Percentiles rank a stretch among this genome's conserved stretches.
phyloP scores from a whole-genome alignment of 2,329 filamentous ascomycete genomes.

The Aspergillus aculeatinus region DNA sequence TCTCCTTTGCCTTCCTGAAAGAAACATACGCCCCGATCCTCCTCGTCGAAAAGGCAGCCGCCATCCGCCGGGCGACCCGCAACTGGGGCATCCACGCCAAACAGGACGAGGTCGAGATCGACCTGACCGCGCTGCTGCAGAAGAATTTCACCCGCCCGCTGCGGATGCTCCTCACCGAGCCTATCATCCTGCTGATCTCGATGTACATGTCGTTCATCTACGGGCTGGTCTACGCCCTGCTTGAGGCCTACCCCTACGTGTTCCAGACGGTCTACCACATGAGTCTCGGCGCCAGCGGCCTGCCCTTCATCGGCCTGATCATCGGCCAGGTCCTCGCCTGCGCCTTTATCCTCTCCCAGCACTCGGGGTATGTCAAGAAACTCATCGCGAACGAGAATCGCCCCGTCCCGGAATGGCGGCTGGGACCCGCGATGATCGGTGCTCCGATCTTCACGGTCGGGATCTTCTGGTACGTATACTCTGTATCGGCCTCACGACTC shows the following conservation, averaged over 20 bases:
- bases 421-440: conserved; percentile 54
- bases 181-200: conserved; percentile 37
- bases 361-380: conserved; percentile 67
- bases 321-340: conserved; percentile 69
- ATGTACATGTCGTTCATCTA: conserved; percentile 36
- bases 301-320: conserved; percentile 84
- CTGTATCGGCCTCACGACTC: too few species aligned
- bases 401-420: conserved; percentile 57
- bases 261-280: conserved; percentile 62
- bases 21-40: conserved; percentile 56
- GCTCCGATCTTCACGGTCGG: conserved; percentile 56
- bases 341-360: conserved; percentile 60
- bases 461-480: conserved; percentile 60
- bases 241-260: conserved; percentile 38
- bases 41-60: conserved; percentile 51
- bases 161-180: conserved; percentile 37
- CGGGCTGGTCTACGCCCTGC: conserved; percentile 27
- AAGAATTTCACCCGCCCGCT: conserved; percentile 47
- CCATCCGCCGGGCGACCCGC: conserved; percentile 50
- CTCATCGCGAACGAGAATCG: conserved; percentile 63
- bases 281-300: conserved; percentile 66
- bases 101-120: conserved; percentile 50
- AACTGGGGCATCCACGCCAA: conserved; percentile 59
- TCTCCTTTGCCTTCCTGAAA: conserved; percentile 42
- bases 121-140: conserved; percentile 45